Evolutionary conservation across 176 grass and related monocot species (phyloP).

Genomic region (Eremochloa ophiuroides): DNA sequence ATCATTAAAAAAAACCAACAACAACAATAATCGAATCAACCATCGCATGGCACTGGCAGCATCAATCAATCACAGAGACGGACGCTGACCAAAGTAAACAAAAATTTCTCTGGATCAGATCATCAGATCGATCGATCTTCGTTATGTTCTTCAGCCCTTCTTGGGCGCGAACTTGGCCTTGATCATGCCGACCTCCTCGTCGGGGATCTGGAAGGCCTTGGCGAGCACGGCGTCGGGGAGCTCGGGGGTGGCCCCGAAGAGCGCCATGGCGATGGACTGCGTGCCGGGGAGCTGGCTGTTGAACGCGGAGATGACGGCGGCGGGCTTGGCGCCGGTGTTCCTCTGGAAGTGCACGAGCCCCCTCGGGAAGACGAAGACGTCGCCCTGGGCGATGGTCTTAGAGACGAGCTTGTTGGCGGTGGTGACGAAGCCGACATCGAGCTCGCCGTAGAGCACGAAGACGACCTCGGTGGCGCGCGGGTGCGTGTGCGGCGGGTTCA

Average conservation of each 20-base stretch:
- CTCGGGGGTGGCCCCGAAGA: slow-evolving; percentile 49
- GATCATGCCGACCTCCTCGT: slow-evolving; percentile 55
- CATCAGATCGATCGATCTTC: too few species aligned
- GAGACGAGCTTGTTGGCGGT: slow-evolving; percentile 59
- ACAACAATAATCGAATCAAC: not conserved
- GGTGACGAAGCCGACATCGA: slow-evolving; percentile 87
- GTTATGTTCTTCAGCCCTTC: too few species aligned
- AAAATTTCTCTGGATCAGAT: not conserved
- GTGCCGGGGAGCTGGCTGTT: slow-evolving; percentile 89
- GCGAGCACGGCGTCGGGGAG: slow-evolving; percentile 53
- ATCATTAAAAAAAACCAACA: not conserved
- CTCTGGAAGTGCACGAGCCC: slow-evolving; percentile 83
- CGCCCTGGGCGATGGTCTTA: slow-evolving; percentile 56
- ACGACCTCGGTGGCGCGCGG: slow-evolving; percentile 83
- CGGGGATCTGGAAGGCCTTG: slow-evolving; percentile 68
- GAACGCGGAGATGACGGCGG: slow-evolving; percentile 64
- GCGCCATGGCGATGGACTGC: slow-evolving; percentile 52
- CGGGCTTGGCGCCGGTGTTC: slow-evolving; percentile 40
- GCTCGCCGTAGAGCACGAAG: slow-evolving; percentile 69
- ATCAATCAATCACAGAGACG: not conserved
- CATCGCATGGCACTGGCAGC: not conserved
- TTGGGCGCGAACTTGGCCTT: slow-evolving; percentile 69
- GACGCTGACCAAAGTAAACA: too few species aligned
- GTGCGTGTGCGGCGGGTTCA: slow-evolving; percentile 96
- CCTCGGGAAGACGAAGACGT: slow-evolving; percentile 60